Evolutionary conservation across 768 basidiomycete species (phyloP), one percentile per base, ranked within the genome.

Genomic region (Hypsizygus marmoreus): DNA sequence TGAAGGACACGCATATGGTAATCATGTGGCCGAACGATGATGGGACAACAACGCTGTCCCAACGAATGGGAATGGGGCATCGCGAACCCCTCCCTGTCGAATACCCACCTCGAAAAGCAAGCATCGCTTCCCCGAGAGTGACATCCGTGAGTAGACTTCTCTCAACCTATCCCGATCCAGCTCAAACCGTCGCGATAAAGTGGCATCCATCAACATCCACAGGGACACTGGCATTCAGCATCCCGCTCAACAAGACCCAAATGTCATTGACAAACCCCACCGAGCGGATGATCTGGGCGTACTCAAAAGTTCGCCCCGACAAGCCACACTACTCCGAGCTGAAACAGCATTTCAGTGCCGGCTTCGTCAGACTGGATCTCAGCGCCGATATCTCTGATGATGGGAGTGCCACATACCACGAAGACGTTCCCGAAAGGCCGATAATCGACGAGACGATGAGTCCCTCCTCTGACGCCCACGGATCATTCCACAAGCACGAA

Each of bases 11-110:
- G 0, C 73, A 74, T 31, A 81, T 84, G 74, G 73, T 86, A 46
- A 75, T 86, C n/a, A 60, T 75, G 62, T 73, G 73, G 71, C 58
- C 63, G 35, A 71, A 72, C 53, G 57, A 67, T 3, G 79, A 86
- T 54, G 78, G 77, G 2, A 69, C 74, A 4, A 69, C 73, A 33
- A 79, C 81, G 1, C 58, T 87, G 40, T 82, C 81, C 8, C 85
- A 87, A 47, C 70, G 85, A 4, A 68, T 71, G 54, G 75, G 77
- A 1, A 56, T 59, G 10, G 74, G 69, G 2, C 74, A 80, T 40
- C 55, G 61, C 19, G 73, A 78, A 57, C 84, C 86, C 4, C 57
- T 59, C 2, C 65, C 73, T 34, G 70, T 69, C 13, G 44, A 61
- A 6, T 55, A 66, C 31, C 81, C 82, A 9, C 71, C 72, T 9